Conservation (phyloP, 2,329 filamentous ascomycete species). For the Neofusicoccum laricinum region DNA sequence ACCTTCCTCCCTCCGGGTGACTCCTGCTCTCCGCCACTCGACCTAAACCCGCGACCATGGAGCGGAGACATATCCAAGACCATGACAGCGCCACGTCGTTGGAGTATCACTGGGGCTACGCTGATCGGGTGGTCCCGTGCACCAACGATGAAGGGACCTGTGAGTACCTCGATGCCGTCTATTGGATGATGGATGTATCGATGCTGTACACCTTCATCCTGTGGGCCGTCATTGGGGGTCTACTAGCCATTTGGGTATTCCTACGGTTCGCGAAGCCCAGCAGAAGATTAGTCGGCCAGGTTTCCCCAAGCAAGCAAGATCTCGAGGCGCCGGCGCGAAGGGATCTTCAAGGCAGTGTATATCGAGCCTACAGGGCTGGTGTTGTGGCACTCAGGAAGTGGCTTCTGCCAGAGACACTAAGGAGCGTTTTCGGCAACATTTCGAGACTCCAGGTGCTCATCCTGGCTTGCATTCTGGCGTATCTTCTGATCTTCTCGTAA, state of each 20-base stretch:
- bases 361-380: constrained; percentile 35
- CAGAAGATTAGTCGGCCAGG: constrained; percentile 17
- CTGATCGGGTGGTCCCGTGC: constrained; percentile 54
- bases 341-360: constrained; percentile 21
- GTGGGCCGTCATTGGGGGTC: constrained; percentile 52
- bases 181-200: constrained; percentile 51
- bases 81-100: constrained; percentile 36
- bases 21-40: too few species aligned
- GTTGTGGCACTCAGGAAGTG: constrained; percentile 46
- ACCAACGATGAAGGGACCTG: constrained; percentile 58
- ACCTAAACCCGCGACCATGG: neutral
- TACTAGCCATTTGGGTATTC: constrained; percentile 46
- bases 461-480: constrained; percentile 56
- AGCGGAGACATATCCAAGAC: constrained; percentile 48
- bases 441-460: constrained; percentile 66
- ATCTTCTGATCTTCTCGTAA: constrained; percentile 64
- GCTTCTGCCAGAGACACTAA: constrained; percentile 60
- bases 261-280: constrained; percentile 30
- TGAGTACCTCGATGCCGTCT: constrained; percentile 56
- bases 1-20: neutral
- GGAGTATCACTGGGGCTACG: constrained; percentile 57
- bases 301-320: constrained; percentile 21
- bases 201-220: constrained; percentile 58
- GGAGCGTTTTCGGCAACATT: constrained; percentile 62
- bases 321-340: constrained; percentile 22